Evolutionary conservation across 768 basidiomycete genomes (phyloP).

Genomic region (Naganishia friedmannii): DNA sequence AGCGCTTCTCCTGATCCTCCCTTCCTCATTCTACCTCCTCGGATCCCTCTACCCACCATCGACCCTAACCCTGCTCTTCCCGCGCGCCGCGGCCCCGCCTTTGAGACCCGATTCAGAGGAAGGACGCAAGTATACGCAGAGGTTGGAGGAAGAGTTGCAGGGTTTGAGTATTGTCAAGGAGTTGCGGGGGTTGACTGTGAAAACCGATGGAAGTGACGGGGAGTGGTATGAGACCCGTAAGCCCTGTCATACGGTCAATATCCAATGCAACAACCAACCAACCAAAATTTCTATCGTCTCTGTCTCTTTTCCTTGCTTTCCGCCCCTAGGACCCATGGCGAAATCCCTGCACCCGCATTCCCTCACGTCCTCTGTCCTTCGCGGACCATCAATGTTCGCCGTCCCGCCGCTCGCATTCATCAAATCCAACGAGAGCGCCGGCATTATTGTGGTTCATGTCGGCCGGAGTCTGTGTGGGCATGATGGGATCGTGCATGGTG

Average conservation of each 20-base stretch:
- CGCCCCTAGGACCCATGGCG: constrained; percentile 3
- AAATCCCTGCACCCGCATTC: constrained; percentile 57
- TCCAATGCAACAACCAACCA: too few species aligned
- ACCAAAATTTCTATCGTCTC: neutral
- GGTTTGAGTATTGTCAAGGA: constrained; percentile 61
- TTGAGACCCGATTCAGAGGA: constrained; percentile 61
- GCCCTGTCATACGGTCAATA: too few species aligned
- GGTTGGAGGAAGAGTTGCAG: constrained; percentile 69
- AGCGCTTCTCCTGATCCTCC: constrained; percentile 27
- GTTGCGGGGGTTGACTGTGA: constrained; percentile 55
- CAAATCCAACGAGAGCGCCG: constrained; percentile 71
- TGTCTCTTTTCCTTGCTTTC: too few species aligned
- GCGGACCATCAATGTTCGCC: constrained; percentile 82
- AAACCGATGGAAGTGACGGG: constrained; percentile 30
- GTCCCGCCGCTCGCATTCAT: constrained; percentile 72
- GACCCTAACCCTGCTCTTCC: constrained; percentile 62
- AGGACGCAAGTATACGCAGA: constrained; percentile 60
- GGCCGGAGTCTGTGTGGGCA: constrained; percentile 80
- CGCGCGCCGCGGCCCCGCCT: constrained; percentile 72
- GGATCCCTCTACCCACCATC: constrained; percentile 48
- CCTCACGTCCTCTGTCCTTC: constrained; percentile 77
- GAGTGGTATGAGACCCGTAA: constrained; percentile 53
- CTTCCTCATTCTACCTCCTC: constrained; percentile 36
- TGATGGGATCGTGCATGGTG: constrained; percentile 92
- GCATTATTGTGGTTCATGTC: constrained; percentile 69